phyloP scores from a whole-genome alignment of 371 early-diverging fungal genomes.

The Basidiobolus meristosporus region DNA sequence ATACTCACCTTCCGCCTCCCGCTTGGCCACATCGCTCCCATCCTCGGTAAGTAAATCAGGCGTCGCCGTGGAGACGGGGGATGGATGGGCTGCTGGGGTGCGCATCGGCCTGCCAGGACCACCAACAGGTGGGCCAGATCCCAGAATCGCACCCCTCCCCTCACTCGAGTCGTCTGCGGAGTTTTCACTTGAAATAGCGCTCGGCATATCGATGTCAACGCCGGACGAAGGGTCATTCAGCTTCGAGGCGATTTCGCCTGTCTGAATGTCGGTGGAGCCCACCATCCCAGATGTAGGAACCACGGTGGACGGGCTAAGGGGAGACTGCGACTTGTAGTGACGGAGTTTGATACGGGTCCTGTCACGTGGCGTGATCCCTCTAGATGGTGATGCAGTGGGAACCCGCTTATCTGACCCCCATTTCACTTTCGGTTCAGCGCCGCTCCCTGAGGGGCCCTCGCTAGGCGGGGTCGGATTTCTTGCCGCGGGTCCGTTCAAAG shows the following conservation, averaged over 20 bases:
- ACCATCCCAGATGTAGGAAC: constrained; percentile 12
- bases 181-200: constrained; percentile 10
- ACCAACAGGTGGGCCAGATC: not conserved
- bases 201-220: constrained; percentile 46
- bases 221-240: constrained; percentile 51
- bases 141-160: not conserved
- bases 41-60: not conserved
- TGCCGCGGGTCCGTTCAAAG: constrained; percentile 4
- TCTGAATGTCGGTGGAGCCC: constrained; percentile 34
- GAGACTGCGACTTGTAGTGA: constrained; percentile 27
- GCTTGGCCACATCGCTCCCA: not conserved
- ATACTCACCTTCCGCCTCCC: constrained; percentile 25
- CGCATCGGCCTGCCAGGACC: not conserved
- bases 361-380: constrained; percentile 42
- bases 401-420: constrained; percentile 24
- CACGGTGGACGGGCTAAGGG: constrained; percentile 10
- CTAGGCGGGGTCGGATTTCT: constrained; percentile 8
- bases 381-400: constrained; percentile 29
- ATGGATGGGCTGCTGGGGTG: not conserved
- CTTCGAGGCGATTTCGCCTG: constrained; percentile 38
- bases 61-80: not conserved
- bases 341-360: constrained; percentile 44
- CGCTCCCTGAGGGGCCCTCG: constrained; percentile 16
- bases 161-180: not conserved
- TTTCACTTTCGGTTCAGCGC: constrained; percentile 16